Base-by-base conservation (phyloP, 192 early-diverging fungal genomes). In the Gaertneriomyces sp. region DNA sequence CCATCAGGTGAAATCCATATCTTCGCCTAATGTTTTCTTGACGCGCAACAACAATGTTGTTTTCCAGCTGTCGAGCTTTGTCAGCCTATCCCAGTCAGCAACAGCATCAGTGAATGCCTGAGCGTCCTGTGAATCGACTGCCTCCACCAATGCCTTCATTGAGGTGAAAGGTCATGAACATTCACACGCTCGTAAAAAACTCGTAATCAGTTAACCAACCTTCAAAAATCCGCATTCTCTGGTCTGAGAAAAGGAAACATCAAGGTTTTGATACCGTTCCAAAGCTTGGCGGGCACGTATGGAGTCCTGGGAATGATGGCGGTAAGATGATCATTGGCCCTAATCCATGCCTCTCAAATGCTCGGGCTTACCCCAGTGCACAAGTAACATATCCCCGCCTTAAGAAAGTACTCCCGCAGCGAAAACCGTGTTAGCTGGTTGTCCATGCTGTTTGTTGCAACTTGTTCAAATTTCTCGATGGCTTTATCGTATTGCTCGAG, bases 21-120 rank as follows among this genome's bases (percentile, higher is more conserved):
- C 81, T 42, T 78, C 74, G 25, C 58, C 60, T 43, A 96, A 83
- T 19, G 85, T 71, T 72, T 95, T 92, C 80, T 98, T 96, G 62
- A 96, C 88, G 60, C 82, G 80, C 60, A 97, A 79, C 49, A 98
- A 76, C 54, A 97, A 77, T 33, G 88, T 87, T 10, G 95, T 98
- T 78, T 97, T 99, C 97, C 97, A 99, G 71, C 85, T 84, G 80
- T 99, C 97, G 43, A 99, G 81, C 71, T 91, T 90, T 38, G 90
- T 92, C 57, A 97, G 71, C 56, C 87, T 79, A 74, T 99, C 95
- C 79, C 84, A 98, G 44, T 89, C 87, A 17, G 84, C 79, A 12
- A 95, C 88, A 20, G 81, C 80, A 63, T 87, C 81, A 5, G 92
- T 93, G 63, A 95, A 98, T 7, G 80, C 84, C 55, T 93, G 90